These are phyloP conservation scores for Pisolithus sp. DNA, from an alignment of 768 basidiomycete genomes.

Conservation along the genomic window DNA sequence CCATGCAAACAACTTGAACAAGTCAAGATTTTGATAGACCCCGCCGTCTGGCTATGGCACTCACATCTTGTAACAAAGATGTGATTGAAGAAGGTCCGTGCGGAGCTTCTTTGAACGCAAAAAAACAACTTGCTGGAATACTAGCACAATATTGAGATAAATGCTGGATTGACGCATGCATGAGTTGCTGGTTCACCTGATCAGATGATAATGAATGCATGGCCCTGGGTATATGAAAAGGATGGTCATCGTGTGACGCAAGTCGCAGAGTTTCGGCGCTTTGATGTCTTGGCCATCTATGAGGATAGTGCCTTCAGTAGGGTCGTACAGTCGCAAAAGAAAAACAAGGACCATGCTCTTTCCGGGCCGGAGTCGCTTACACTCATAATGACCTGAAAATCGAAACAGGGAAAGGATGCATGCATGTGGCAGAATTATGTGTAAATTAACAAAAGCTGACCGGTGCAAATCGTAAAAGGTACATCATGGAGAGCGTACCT, in stretches of 20 bases:
- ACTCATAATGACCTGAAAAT: constrained; percentile 62
- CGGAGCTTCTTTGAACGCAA: too few species aligned
- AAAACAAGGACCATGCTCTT: constrained; percentile 79
- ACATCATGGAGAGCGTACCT: constrained; percentile 50
- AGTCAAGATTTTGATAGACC: too few species aligned
- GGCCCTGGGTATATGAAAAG: constrained; percentile 37
- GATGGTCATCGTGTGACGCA: constrained; percentile 62
- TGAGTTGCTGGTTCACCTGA: too few species aligned
- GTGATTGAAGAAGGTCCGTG: too few species aligned
- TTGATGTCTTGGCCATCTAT: constrained; percentile 59
- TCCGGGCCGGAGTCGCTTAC: constrained; percentile 74
- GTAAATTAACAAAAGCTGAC: constrained; percentile 59
- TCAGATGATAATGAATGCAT: too few species aligned
- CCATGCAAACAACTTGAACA: too few species aligned
- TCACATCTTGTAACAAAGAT: too few species aligned
- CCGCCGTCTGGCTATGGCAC: too few species aligned
- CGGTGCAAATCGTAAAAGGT: constrained; percentile 62
- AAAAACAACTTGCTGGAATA: too few species aligned
- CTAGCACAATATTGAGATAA: too few species aligned
- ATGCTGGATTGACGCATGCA: too few species aligned
- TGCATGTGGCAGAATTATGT: neutral
- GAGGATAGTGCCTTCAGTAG: constrained; percentile 58
- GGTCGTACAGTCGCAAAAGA: constrained; percentile 64
- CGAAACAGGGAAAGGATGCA: neutral
- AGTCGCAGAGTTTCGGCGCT: constrained; percentile 51